Evolutionary conservation across 129 eudicot genomes (phyloP).

Genomic region (Ambrosia trifida): DNA sequence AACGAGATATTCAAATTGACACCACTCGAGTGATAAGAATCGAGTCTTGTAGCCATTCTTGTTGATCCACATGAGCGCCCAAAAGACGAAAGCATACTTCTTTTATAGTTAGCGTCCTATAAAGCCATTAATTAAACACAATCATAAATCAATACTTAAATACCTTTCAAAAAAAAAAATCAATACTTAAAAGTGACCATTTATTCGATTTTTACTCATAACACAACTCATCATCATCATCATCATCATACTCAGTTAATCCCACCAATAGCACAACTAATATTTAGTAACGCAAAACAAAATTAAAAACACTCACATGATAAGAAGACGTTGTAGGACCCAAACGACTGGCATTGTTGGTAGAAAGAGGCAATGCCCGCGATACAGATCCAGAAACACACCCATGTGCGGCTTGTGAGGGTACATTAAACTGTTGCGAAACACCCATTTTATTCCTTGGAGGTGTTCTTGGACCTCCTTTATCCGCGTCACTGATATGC

Average conservation of each 20-base stretch:
- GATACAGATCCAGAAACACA: conserved; percentile 32
- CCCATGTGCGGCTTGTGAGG: conserved; percentile 31
- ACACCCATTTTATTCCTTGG: conserved; percentile 78
- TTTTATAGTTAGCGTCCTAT: conserved; percentile 46
- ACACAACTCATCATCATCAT: no score
- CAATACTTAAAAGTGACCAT: no score
- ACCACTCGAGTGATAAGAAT: conserved; percentile 40
- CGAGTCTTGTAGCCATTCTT: conserved; percentile 37
- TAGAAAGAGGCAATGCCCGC: conserved; percentile 30
- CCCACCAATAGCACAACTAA: neutral
- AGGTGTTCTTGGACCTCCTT: conserved; percentile 70
- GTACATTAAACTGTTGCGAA: conserved; percentile 47
- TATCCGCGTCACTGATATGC: conserved; percentile 55
- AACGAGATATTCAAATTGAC: conserved; percentile 33
- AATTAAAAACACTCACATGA: conserved; percentile 46
- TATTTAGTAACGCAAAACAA: neutral
- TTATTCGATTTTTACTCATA: neutral
- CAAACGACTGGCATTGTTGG: conserved; percentile 26
- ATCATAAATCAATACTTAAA: neutral
- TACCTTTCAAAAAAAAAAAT: no score
- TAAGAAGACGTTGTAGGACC: conserved; percentile 39
- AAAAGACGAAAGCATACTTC: conserved; percentile 39
- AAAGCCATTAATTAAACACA: conserved; percentile 11
- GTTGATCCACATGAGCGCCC: conserved; percentile 40
- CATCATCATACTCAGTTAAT: no score